phyloP scores from a whole-genome alignment of 1,284 basidiomycete genomes.

The Apiotrichum brassicae region DNA sequence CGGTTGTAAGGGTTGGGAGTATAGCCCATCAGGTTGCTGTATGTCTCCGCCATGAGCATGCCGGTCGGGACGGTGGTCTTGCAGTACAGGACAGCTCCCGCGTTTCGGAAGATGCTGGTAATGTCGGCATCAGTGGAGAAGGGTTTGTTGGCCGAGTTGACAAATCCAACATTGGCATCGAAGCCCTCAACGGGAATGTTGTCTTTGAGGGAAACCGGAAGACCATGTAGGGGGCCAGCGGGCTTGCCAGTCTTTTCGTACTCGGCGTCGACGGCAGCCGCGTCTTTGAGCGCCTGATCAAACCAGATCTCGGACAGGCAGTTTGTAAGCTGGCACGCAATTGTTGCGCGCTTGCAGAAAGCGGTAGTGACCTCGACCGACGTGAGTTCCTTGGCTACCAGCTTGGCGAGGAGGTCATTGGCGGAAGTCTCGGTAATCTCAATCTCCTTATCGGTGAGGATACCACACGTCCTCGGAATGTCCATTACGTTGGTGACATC shows the following conservation, averaged over 20 bases:
- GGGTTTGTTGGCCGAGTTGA: background rate
- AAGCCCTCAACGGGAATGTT: conserved; percentile 29
- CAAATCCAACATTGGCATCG: conserved; percentile 12
- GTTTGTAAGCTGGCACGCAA: conserved; percentile 64
- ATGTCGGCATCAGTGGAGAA: conserved; percentile 5
- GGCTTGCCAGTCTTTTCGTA: conserved; percentile 37
- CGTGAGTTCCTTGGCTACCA: conserved; percentile 23
- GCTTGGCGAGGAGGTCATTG: conserved; percentile 5
- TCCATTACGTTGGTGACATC: conserved; percentile 50
- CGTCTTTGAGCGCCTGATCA: conserved; percentile 37
- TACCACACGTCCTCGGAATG: conserved; percentile 54
- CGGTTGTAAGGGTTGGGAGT: conserved; percentile 44
- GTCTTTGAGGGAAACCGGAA: conserved; percentile 45
- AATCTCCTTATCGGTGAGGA: conserved; percentile 56
- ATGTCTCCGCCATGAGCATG: conserved; percentile 24
- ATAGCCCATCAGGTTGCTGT: conserved; percentile 21
- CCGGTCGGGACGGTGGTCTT: conserved; percentile 15
- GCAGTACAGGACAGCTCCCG: conserved; percentile 14
- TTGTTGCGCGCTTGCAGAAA: conserved; percentile 67
- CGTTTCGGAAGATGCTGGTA: conserved; percentile 19
- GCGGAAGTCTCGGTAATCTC: conserved; percentile 48
- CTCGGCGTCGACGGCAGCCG: conserved; percentile 40
- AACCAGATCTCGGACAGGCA: conserved; percentile 45
- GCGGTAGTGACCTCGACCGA: conserved; percentile 34
- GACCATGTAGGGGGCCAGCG: conserved; percentile 46